A percentile compares a stretch with the other conserved stretches of the same genome.
These are phyloP conservation scores for Naegleria lovaniensis DNA, from an alignment of 208 protist genomes.

Conservation along the genomic window DNA sequence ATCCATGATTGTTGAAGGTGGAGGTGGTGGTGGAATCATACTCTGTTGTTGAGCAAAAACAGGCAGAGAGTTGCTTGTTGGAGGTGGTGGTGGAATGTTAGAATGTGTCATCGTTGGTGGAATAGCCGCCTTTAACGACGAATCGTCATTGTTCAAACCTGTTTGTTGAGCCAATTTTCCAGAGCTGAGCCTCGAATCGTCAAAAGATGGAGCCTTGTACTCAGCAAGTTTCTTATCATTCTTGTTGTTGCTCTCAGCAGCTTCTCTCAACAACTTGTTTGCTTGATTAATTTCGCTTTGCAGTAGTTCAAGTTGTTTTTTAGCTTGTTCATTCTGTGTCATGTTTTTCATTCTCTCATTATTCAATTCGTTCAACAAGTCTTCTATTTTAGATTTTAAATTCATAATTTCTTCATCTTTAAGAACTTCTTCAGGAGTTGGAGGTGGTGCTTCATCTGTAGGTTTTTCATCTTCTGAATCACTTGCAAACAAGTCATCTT, in stretches of 20 bases:
- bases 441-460: not conserved
- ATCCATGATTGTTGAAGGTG: not conserved
- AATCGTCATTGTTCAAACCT: no score
- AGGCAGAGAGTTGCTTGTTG: not conserved
- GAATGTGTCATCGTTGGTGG: not conserved
- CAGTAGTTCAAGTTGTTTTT: not conserved
- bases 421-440: not conserved
- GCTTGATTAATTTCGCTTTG: not conserved
- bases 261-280: not conserved
- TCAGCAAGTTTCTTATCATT: not conserved
- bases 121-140: not conserved
- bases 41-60: not conserved
- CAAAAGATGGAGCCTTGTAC: not conserved
- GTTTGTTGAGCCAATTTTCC: no score
- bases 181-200: not conserved
- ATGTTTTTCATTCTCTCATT: not conserved
- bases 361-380: not conserved
- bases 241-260: not conserved
- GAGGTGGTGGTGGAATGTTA: not conserved
- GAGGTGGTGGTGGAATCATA: not conserved
- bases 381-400: not conserved
- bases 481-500: not conserved
- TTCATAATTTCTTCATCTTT: not conserved
- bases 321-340: not conserved
- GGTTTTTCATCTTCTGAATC: slow-evolving; percentile 7